Evolutionary conservation across 1,139 yeast genomes (phyloP).

Genomic region (Scheffersomyces cryptocercus): DNA sequence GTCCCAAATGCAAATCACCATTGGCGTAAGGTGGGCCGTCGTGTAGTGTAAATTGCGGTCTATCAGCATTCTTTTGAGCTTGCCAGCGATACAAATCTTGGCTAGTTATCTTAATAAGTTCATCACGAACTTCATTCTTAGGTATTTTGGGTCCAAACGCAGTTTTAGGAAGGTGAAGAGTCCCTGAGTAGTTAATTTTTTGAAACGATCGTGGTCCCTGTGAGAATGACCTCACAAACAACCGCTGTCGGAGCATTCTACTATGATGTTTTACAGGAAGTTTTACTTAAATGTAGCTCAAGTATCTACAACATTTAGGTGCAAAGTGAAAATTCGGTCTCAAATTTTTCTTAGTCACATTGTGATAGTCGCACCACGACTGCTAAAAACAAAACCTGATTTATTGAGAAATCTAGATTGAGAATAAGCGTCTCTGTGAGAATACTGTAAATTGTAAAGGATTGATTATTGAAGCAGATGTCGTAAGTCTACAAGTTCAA

Average conservation of each 20-base stretch:
- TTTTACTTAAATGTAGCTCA: too few species aligned
- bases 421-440: too few species aligned
- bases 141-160: constrained; percentile 45
- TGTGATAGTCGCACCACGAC: too few species aligned
- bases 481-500: too few species aligned
- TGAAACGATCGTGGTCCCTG: background rate
- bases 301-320: too few species aligned
- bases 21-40: constrained; percentile 99
- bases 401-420: too few species aligned
- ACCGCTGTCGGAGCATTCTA: background rate
- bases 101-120: constrained; percentile 29
- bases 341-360: too few species aligned
- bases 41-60: constrained; percentile 63
- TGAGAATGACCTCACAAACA: background rate
- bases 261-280: background rate
- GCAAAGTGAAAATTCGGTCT: too few species aligned
- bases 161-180: constrained; percentile 44
- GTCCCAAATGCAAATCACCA: constrained; percentile 92
- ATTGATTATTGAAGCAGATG: too few species aligned
- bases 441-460: too few species aligned
- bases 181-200: constrained; percentile 25
- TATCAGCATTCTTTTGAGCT: constrained; percentile 17
- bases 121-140: constrained; percentile 23
- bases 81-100: constrained; percentile 40
- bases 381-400: too few species aligned